Conservation (phyloP, 805 yeast genomes). For the Tetrapisispora taiwanensis region DNA sequence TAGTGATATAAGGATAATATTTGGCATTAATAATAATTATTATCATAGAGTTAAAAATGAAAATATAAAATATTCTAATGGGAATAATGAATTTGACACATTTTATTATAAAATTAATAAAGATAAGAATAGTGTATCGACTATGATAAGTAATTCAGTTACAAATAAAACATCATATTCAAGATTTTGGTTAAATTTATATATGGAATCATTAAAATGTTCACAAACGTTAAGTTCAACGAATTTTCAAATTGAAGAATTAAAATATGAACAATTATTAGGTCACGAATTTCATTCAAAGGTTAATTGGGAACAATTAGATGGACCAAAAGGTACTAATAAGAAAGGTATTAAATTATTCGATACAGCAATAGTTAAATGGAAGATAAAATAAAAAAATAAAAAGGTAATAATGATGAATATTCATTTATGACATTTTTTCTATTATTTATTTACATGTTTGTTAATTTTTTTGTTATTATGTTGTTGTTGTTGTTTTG, state of each 20-base stretch:
- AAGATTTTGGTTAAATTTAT: conserved; percentile 36
- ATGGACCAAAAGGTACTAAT: conserved; percentile 57
- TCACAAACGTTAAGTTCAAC: conserved; percentile 8
- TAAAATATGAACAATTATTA: conserved; percentile 10
- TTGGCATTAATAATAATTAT: conserved; percentile 10
- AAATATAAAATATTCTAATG: background rate
- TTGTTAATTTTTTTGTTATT: background rate
- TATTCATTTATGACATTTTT: background rate
- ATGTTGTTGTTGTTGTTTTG: no score
- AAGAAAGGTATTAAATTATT: conserved; percentile 45
- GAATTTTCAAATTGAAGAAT: conserved; percentile 7
- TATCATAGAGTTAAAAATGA: background rate
- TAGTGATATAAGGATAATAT: conserved; percentile 21
- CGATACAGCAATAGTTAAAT: conserved; percentile 36
- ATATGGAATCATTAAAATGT: conserved; percentile 31
- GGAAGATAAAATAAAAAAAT: conserved; percentile 11
- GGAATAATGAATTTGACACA: background rate
- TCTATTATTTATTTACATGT: background rate
- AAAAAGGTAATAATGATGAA: no score
- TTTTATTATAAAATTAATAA: background rate
- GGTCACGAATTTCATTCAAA: conserved; percentile 9
- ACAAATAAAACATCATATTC: conserved; percentile 17
- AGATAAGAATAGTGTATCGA: background rate
- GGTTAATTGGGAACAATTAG: conserved; percentile 43
- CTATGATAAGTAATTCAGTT: conserved; percentile 10